Percentiles rank a stretch among this genome's conserved stretches.
These are phyloP conservation scores for Ganoderma sinense DNA, from an alignment of 1,284 basidiomycete species.

Conservation along the genomic window DNA sequence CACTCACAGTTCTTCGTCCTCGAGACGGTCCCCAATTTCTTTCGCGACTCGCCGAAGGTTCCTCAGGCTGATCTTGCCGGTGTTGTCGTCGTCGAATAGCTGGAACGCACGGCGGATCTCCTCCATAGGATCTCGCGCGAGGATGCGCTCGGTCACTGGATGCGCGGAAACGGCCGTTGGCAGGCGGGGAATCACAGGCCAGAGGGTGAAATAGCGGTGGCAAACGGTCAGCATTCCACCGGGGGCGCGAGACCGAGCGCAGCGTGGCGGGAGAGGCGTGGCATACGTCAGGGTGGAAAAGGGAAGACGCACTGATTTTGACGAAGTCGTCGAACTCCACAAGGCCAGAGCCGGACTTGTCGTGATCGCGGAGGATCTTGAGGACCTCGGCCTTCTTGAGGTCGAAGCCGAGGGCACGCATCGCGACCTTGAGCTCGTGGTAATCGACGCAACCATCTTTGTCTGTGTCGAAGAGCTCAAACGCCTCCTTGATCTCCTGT, in stretches of 20 bases:
- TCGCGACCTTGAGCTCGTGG: conserved; percentile 98
- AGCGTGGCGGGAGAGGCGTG: background rate
- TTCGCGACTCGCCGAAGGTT: conserved; percentile 96
- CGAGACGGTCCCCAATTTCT: conserved; percentile 95
- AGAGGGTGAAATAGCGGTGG: background rate
- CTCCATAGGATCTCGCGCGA: conserved; percentile 94
- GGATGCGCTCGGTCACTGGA: conserved; percentile 93
- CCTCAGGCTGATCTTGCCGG: conserved; percentile 92
- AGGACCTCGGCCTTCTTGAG: conserved; percentile 98
- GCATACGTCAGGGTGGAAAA: conserved; percentile 11
- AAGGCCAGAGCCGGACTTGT: conserved; percentile 88
- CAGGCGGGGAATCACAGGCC: background rate
- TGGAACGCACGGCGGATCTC: conserved; percentile 96
- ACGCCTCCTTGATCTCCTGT: conserved; percentile 98
- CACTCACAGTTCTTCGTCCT: conserved; percentile 95
- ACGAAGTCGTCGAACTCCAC: conserved; percentile 97
- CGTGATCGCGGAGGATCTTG: conserved; percentile 93
- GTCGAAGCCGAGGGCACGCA: conserved; percentile 98
- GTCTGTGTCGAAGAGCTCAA: conserved; percentile 99
- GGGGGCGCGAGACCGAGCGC: background rate
- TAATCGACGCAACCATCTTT: conserved; percentile 98
- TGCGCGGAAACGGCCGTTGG: conserved; percentile 25
- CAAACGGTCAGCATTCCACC: conserved; percentile 3
- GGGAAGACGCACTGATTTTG: conserved; percentile 85
- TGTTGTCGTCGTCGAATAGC: conserved; percentile 96